These are phyloP conservation scores for Fusarium sp. DNA, from an alignment of 2,329 filamentous ascomycete genomes.

Conservation along the genomic window DNA sequence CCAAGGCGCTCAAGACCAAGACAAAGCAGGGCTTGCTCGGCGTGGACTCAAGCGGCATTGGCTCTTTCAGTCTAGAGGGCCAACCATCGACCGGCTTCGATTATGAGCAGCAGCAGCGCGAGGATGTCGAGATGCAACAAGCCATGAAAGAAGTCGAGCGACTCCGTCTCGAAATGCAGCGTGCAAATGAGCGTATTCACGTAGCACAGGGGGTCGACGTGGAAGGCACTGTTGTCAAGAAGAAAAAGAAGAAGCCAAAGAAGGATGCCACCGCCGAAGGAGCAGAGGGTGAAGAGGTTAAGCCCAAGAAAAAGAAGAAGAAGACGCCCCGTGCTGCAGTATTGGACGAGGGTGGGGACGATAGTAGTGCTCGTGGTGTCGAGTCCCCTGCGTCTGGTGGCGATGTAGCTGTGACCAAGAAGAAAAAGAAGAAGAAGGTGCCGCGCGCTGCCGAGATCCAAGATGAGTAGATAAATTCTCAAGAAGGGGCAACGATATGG, in stretches of 20 bases:
- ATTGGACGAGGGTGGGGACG: conserved; percentile 33
- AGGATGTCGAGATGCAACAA: conserved; percentile 88
- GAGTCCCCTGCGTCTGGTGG: conserved; percentile 38
- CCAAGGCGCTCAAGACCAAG: conserved; percentile 64
- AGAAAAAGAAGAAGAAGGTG: conserved; percentile 61
- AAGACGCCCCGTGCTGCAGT: conserved; percentile 37
- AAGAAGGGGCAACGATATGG: neutral
- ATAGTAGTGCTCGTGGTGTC: conserved; percentile 31
- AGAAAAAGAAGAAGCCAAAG: conserved; percentile 67
- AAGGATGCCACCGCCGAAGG: conserved; percentile 50
- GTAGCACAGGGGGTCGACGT: conserved; percentile 74
- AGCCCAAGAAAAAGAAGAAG: conserved; percentile 52
- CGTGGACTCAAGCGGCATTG: conserved; percentile 87
- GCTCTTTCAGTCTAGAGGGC: conserved; percentile 74
- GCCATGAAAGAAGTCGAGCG: conserved; percentile 91
- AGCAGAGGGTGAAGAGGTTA: conserved; percentile 35
- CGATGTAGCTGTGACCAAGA: conserved; percentile 56
- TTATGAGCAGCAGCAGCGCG: conserved; percentile 75
- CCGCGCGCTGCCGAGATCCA: conserved; percentile 48
- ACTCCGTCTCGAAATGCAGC: conserved; percentile 88
- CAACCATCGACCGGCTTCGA: conserved; percentile 59
- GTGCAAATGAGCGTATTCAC: conserved; percentile 79
- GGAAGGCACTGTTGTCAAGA: conserved; percentile 76
- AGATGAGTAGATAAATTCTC: conserved; percentile 31
- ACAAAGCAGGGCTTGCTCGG: conserved; percentile 77